Base-by-base conservation (phyloP, 2,329 filamentous ascomycete species). In the Ceratocystis colombiana region DNA sequence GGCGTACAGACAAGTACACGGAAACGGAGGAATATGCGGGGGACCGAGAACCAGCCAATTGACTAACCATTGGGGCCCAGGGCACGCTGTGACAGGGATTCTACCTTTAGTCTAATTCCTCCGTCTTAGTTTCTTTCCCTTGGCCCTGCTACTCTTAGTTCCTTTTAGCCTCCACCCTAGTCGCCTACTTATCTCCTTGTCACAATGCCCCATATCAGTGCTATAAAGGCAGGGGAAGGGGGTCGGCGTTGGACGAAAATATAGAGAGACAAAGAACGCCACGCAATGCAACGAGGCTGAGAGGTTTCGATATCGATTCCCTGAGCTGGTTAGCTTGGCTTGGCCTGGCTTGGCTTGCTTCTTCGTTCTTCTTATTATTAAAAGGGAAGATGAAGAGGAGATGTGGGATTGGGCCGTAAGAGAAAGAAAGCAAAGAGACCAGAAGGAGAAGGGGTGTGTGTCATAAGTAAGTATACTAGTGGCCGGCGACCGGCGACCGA, bases 251-350 rank as follows among this genome's bases (percentile, higher is more conserved):
- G 37, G 37, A 41, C 37, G 3, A 41, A 55, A 25, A 25, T 30
- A 25, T 17, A 20, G 15, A 20, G 25, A 22, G 22, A 25, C 50
- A 55, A 25, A 55, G 22, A 20, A 28, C 8, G 50, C 50, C 50
- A 55, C 50, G 50, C 50, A 55, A 55, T 22, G 25, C 50, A 28
- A 28, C 12, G 22, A 55, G 50, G 22, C 50, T 55, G 20, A 55
- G 50, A 55, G 50, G 10, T 20, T 22, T 20, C 3, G 17, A 20
- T 22, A 1, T 15, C 8, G n/a, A 22, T 50, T 50, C 6, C 22
- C 46, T 7, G 46, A 8, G 46, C 46, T 22, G 17, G 22, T 22
- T 50, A 48, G 15, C 45, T 20, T 20, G n/a, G 28, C 15, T 15
- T 50, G n/a, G 46, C 46, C 3, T 22, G 22, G n/a, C n/a, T 50